Evolutionary conservation across 352 stramenopile genomes (phyloP), one percentile per base, ranked within the genome.

Genomic region (Pythium periplocum): DNA sequence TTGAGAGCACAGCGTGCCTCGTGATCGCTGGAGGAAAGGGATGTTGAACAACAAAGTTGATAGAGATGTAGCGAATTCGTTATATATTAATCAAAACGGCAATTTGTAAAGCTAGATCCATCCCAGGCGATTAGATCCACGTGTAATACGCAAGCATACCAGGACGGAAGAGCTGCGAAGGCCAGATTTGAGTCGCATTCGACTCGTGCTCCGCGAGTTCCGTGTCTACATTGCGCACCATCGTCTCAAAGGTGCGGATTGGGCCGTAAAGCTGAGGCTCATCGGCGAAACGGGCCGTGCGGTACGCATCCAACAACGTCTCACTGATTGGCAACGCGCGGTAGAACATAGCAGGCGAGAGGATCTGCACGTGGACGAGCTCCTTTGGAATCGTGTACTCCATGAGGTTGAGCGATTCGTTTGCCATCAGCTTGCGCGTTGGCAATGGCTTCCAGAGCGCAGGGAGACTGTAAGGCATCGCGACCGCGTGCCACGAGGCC

Each of bases 281-380:
- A 45, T 56, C 47, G 6, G 46, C 40, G 51, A 64, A 59, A 12
- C 45, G 33, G 30, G 37, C 52, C 32, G 41, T 40, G 30, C 57
- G 51, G 47, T 64, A 64, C n/a, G 57, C 57, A 30, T 59, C 41
- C 41, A 56, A 32, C 26, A 64, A 47, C 51, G 57, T 60, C 51
- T 59, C 51, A 4, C 33, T 33, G 10, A 56, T 38, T 9, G 51
- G 46, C 12, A 59, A 53, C 11, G 57, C 40, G 40, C 57, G 51
- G 57, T 56, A 64, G 41, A 56, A 64, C 11, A 41, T 40, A 11
- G 52, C 42, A 4, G 57, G 41, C 32, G 48, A 55, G 3, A 39
- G 45, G 51, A 59, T 37, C 46, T 52, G 45, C 43, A 48, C 46
- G 39, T 40, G 34, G n/a, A 59, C 51, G 51, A 56, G 38, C 17